Base-by-base conservation (phyloP, 2,329 filamentous ascomycete genomes). In the Cladosporium sp. region DNA sequence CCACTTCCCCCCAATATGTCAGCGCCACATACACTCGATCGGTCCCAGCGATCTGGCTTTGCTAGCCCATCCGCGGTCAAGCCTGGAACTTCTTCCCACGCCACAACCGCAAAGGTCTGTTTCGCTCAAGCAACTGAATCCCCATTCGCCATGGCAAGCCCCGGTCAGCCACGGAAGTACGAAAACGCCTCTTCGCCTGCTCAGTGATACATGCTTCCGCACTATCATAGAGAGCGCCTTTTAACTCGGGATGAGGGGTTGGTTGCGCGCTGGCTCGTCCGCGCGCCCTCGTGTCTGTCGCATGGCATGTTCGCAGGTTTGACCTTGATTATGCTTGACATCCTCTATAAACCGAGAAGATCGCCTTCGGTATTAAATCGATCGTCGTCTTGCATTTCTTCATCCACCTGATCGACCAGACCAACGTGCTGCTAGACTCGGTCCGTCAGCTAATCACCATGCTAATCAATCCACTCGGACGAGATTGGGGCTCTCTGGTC, bases 401-500 rank as follows among this genome's bases (percentile, higher is more conserved):
- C 34, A 39, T 9, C 15, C 7, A 36, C 3, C 15, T 17, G 32
- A 36, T 17, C 32, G 12, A 36, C 32, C 2, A 27, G 22, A 9
- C 4, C 32, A 15, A 19, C 27, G 24, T 22, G 24, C 41, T 36
- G 8, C 40, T n/a, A 27, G 24, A 18, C 18, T 15, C 29, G 24
- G 39, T 37, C 29, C 27, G 29, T 17, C 36, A 24, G 9, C 18
- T 38, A 12, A 32, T 22, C 15, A 84, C 56, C 1, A 58, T 60
- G 57, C 43, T 45, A 39, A 54, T 61, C 42, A 55, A 61, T 49
- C 58, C 57, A 3, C 43, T 51, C 18, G 58, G 58, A 32, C 57
- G 58, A 20, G 54, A 61, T 32, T 61, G 58, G 58, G 58, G 58
- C 18, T 17, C 51, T 9, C 42, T 60, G 17, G 58, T 61, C 15